These are phyloP conservation scores for Hypoxylon lienhwacheense DNA, from an alignment of 495 filamentous ascomycete species.

Conservation along the genomic window DNA sequence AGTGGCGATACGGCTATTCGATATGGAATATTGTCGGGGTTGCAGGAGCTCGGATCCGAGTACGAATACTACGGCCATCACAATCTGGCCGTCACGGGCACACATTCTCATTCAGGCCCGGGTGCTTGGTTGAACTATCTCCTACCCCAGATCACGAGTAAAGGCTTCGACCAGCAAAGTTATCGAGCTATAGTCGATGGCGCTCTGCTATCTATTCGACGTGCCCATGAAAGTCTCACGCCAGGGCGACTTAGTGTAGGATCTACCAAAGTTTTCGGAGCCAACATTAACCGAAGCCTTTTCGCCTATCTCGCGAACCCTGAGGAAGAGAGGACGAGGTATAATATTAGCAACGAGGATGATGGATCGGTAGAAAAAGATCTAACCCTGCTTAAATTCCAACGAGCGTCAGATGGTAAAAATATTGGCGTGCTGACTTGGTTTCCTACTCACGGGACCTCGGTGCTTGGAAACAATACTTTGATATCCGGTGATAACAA, in stretches of 20 bases:
- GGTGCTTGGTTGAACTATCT: conserved; percentile 97
- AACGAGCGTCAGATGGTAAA: conserved; percentile 68
- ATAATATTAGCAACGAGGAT: conserved; percentile 59
- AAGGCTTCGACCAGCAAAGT: conserved; percentile 85
- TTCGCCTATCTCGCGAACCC: conserved; percentile 93
- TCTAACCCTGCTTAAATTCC: conserved; percentile 81
- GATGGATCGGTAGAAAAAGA: conserved; percentile 82
- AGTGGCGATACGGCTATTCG: conserved; percentile 89
- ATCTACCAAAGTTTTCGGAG: conserved; percentile 71
- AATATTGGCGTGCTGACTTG: conserved; percentile 82
- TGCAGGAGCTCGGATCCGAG: conserved; percentile 65
- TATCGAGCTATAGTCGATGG: conserved; percentile 91
- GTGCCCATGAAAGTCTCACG: conserved; percentile 75
- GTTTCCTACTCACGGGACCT: conserved; percentile 94
- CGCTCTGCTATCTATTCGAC: conserved; percentile 73
- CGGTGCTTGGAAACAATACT: conserved; percentile 90
- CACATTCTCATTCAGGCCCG: conserved; percentile 91
- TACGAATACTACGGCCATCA: conserved; percentile 76
- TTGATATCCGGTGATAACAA: conserved; percentile 94
- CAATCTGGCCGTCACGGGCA: conserved; percentile 90
- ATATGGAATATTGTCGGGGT: conserved; percentile 77
- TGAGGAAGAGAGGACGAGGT: conserved; percentile 70
- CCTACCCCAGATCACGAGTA: conserved; percentile 88
- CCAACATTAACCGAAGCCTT: conserved; percentile 88
- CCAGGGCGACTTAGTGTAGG: conserved; percentile 74